A percentile compares a stretch with the other conserved stretches of the same genome.
phyloP scores from a whole-genome alignment of 1,284 basidiomycete genomes.

The Sanguinoderma infundibulare region DNA sequence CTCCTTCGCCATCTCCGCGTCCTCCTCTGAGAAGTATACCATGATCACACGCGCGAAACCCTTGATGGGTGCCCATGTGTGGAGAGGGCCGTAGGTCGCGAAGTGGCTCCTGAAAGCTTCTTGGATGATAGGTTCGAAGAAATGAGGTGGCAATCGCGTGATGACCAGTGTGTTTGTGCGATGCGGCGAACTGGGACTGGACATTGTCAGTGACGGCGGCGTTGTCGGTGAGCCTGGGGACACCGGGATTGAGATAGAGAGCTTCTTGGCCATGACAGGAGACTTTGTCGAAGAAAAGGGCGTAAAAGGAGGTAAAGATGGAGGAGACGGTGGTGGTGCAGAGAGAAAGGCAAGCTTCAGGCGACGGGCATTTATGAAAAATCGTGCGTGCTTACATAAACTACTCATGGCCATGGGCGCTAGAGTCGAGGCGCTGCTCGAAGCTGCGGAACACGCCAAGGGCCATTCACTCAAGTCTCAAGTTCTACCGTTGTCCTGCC shows the following conservation, averaged over 20 bases:
- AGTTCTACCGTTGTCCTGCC: neutral
- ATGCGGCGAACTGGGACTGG: conserved; percentile 28
- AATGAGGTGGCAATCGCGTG: conserved; percentile 42
- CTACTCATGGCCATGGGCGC: conserved; percentile 1
- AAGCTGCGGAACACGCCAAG: neutral
- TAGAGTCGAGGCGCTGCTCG: neutral
- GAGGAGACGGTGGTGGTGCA: conserved; percentile 1
- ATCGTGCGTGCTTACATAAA: conserved; percentile 18
- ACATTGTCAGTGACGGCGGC: conserved; percentile 29
- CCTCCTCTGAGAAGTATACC: conserved; percentile 70
- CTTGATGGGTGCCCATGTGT: conserved; percentile 87
- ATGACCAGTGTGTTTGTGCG: conserved; percentile 43
- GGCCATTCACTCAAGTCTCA: neutral
- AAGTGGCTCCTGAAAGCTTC: conserved; percentile 75
- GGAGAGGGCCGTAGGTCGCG: conserved; percentile 72
- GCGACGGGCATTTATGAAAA: conserved; percentile 15
- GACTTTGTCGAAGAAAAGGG: neutral
- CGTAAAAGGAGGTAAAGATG: neutral
- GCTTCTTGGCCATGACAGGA: conserved; percentile 18
- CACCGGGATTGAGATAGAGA: conserved; percentile 25
- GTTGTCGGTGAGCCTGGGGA: conserved; percentile 22
- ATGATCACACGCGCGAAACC: conserved; percentile 82
- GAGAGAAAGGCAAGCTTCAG: neutral
- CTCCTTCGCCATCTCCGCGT: conserved; percentile 68
- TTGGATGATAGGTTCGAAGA: conserved; percentile 71